These are phyloP conservation scores for Fusarium sp. DNA, from an alignment of 2,329 filamentous ascomycete genomes.

Conservation along the genomic window DNA sequence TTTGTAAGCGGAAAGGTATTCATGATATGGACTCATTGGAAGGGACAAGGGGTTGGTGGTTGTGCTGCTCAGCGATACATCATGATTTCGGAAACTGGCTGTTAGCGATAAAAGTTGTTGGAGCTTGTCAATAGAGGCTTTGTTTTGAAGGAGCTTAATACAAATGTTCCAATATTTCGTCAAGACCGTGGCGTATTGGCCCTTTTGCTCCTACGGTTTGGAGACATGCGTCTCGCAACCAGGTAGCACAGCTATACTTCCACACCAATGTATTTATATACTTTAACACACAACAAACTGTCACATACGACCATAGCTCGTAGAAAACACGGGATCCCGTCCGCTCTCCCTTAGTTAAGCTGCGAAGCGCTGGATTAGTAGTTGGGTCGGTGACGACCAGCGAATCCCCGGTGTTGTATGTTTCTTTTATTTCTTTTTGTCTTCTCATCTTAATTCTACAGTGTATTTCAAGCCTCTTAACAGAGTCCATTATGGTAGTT, in stretches of 20 bases:
- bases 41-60: background rate
- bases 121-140: background rate
- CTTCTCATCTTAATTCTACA: background rate
- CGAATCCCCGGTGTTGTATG: background rate
- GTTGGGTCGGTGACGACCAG: background rate
- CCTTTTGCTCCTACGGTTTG: background rate
- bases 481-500: background rate
- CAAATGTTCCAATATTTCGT: background rate
- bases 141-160: background rate
- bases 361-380: background rate
- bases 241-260: background rate
- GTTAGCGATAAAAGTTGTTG: background rate
- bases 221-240: background rate
- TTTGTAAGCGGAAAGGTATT: background rate
- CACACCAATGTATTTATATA: background rate
- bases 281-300: fast-evolving
- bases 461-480: background rate
- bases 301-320: background rate
- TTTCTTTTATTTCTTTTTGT: background rate
- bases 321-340: constrained; percentile 7
- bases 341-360: background rate
- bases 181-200: background rate
- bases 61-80: background rate
- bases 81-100: background rate
- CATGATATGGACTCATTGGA: background rate